These are phyloP conservation scores for Penicillium sp. DNA, from an alignment of 2,329 filamentous ascomycete species.

Conservation along the genomic window DNA sequence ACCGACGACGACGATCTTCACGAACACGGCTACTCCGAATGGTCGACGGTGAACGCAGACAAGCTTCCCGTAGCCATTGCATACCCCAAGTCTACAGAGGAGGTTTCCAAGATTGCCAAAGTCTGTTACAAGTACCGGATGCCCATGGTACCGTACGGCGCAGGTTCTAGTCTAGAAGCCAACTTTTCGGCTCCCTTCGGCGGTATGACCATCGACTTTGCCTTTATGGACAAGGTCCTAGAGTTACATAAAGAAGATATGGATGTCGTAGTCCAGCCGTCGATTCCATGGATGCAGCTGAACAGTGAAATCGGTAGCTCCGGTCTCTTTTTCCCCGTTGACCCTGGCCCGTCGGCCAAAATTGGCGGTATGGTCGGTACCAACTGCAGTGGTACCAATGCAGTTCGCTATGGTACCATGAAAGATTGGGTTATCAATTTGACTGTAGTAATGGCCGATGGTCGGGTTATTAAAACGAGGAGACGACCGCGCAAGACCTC, in stretches of 20 bases:
- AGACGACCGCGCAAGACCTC: slow-evolving; percentile 64
- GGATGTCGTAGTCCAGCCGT: slow-evolving; percentile 89
- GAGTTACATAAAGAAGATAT: slow-evolving; percentile 80
- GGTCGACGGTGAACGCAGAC: slow-evolving; percentile 65
- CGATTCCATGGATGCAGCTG: slow-evolving; percentile 85
- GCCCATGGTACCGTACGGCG: slow-evolving; percentile 82
- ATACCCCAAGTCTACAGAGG: slow-evolving; percentile 60
- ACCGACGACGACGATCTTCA: slow-evolving; percentile 62
- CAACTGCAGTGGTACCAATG: slow-evolving; percentile 62
- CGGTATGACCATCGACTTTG: slow-evolving; percentile 85
- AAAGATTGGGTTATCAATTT: slow-evolving; percentile 71
- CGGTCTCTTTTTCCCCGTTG: slow-evolving; percentile 85
- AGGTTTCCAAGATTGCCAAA: slow-evolving; percentile 62
- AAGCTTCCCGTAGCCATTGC: slow-evolving; percentile 62
- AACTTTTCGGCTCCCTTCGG: slow-evolving; percentile 86
- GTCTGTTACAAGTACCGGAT: slow-evolving; percentile 75
- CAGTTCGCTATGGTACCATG: slow-evolving; percentile 68
- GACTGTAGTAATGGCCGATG: slow-evolving; percentile 67
- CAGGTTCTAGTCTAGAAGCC: slow-evolving; percentile 80
- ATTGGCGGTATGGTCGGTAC: slow-evolving; percentile 63
- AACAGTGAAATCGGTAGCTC: slow-evolving; percentile 70
- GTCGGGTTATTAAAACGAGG: slow-evolving; percentile 64
- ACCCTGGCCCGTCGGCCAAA: slow-evolving; percentile 66
- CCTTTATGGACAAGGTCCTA: slow-evolving; percentile 78
- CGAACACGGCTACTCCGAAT: slow-evolving; percentile 65